Percentiles rank a stretch among this genome's conserved stretches.
Evolutionary conservation across 805 yeast genomes (phyloP).

Genomic region (Yarrowia porcina): DNA sequence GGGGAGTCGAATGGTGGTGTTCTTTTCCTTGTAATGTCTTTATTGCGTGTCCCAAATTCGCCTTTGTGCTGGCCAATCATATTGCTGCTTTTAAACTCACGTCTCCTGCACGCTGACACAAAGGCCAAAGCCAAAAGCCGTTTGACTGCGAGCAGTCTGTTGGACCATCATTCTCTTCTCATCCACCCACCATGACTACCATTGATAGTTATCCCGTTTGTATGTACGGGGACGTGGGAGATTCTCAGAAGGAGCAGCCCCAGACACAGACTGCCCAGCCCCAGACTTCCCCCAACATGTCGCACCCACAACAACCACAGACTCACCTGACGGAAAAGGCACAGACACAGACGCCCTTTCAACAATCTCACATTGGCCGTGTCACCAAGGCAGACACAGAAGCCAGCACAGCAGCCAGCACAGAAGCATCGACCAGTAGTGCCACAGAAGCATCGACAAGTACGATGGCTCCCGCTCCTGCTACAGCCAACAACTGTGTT

Average conservation of each 20-base stretch:
- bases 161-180: conserved; percentile 6
- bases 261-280: neutral
- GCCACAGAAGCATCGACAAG: no score
- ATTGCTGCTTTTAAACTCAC: neutral
- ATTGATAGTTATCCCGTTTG: neutral
- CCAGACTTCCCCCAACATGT: no score
- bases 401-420: neutral
- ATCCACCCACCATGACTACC: conserved; percentile 6
- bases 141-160: neutral
- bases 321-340: neutral
- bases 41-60: no score
- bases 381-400: neutral
- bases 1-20: no score
- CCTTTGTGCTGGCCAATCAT: neutral
- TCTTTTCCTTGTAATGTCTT: no score
- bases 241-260: neutral
- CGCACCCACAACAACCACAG: neutral
- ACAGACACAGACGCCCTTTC: neutral
- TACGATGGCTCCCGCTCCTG: no score
- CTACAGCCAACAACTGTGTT: no score
- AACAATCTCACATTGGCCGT: no score
- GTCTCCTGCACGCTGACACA: conserved; percentile 15
- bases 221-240: neutral
- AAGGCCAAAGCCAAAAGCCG: neutral
- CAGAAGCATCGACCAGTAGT: no score